A percentile compares a stretch with the other conserved stretches of the same genome.
These are phyloP conservation scores for Paraphaeosphaeria minitans DNA, from an alignment of 2,329 filamentous ascomycete genomes.

Conservation along the genomic window DNA sequence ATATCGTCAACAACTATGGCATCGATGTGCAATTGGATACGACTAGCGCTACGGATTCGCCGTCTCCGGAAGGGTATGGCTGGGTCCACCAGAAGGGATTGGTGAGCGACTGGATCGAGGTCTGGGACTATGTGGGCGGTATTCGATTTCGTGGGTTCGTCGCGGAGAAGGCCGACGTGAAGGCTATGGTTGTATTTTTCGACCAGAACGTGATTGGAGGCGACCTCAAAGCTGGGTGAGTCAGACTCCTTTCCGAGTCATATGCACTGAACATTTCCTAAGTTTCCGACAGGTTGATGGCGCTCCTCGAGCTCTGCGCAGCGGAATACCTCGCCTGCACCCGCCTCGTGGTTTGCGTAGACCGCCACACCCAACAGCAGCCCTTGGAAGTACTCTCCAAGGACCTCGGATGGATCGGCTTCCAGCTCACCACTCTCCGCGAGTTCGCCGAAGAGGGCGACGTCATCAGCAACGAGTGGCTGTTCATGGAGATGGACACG, in stretches of 20 bases:
- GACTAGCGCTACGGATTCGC: constrained; percentile 37
- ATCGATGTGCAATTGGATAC: constrained; percentile 29
- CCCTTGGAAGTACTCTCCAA: constrained; percentile 73
- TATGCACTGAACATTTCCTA: constrained; percentile 15
- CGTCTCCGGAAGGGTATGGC: constrained; percentile 43
- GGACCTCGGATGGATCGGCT: constrained; percentile 92
- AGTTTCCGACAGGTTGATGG: constrained; percentile 63
- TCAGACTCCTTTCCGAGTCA: constrained; percentile 23
- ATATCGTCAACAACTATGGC: constrained; percentile 38
- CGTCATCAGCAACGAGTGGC: constrained; percentile 76
- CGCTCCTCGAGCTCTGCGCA: constrained; percentile 85
- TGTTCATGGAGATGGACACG: constrained; percentile 88
- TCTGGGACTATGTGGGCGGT: constrained; percentile 85
- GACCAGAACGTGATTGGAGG: constrained; percentile 72
- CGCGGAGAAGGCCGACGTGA: constrained; percentile 70
- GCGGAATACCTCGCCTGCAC: constrained; percentile 72
- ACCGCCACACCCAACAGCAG: constrained; percentile 67
- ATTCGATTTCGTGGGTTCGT: constrained; percentile 87
- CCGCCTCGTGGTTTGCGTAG: constrained; percentile 79
- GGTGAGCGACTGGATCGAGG: constrained; percentile 71
- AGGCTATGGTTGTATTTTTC: constrained; percentile 86
- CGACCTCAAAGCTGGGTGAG: constrained; percentile 87
- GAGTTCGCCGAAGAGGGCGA: constrained; percentile 69
- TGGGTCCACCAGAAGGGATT: constrained; percentile 26
- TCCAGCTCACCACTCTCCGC: constrained; percentile 80